Evolutionary conservation across 2,329 filamentous ascomycete species (phyloP), one percentile per base, ranked within the genome.

Genomic region (Pseudocercospora ulei): DNA sequence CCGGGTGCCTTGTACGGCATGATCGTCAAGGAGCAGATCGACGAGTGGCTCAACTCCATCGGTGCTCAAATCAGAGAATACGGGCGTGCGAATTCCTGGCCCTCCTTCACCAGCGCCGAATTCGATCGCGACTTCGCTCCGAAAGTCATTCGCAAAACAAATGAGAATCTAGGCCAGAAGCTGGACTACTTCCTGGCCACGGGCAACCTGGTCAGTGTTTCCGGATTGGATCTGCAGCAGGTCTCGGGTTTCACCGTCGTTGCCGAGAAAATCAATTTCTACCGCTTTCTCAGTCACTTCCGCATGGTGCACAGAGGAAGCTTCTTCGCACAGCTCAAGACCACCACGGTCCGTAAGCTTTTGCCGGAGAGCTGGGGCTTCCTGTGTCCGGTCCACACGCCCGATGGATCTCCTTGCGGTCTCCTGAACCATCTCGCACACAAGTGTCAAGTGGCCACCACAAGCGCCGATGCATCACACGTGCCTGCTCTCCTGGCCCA

Each of bases 221-320:
- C 84, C 18, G 90, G 90, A 49, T 71, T 98, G 25, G 90, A 98
- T 71, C 64, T 95, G 56, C 90, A 96, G 59, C 90, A 98, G 63
- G 80, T 81, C 0, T 90, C 88, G 7, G 90, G 90, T 47, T 98
- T 93, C 62, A 93, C 85, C 0, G 86, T 98, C 35, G 87, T 96
- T 35, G 90, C 90, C 2, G 90, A 98, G 61, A 96, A 96, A 71
- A 88, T 98, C 60, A 98, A 98, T 67, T 98, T 96, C 61, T 77
- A 93, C 56, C 84, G 90, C 55, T 98, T 96, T 67, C 93, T 98
- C 66, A 90, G 84, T 62, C 90, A 98, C 63, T 98, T 98, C 73
- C 82, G 90, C 51, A 95, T 95, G 86, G 85, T 98, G 41, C 90
- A 98, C 67, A 78, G 90, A 77, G 90, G 90, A 70, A 90, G 85